These are phyloP conservation scores for Xerophyta viscosa DNA, from an alignment of 106 monocot genomes.

Conservation along the genomic window DNA sequence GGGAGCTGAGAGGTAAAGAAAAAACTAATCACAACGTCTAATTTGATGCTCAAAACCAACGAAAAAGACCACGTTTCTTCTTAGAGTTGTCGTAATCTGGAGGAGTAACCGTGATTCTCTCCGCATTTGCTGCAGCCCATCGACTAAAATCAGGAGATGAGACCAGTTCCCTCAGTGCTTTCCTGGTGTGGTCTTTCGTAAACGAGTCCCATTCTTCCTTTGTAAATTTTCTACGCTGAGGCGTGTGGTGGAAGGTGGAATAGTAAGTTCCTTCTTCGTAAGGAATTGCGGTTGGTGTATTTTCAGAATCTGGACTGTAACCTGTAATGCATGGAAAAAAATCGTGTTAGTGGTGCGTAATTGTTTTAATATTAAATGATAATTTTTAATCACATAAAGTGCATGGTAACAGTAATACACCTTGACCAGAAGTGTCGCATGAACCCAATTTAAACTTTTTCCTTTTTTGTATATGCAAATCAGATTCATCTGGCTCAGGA, in stretches of 20 bases:
- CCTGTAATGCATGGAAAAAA: too few species aligned
- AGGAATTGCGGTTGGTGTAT: slow-evolving; percentile 7
- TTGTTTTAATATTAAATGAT: too few species aligned
- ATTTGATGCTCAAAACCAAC: too few species aligned
- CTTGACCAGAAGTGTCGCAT: slow-evolving; percentile 18
- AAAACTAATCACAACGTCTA: too few species aligned
- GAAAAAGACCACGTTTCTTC: slow-evolving; percentile 17
- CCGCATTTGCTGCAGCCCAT: slow-evolving; percentile 65
- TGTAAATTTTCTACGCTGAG: slow-evolving; percentile 58
- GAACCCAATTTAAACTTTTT: too few species aligned
- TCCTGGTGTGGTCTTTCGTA: slow-evolving; percentile 60
- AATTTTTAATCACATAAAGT: neutral
- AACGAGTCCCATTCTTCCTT: slow-evolving; percentile 78
- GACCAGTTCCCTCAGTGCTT: slow-evolving; percentile 52
- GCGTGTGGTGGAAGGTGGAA: slow-evolving; percentile 68
- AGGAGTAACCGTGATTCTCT: slow-evolving; percentile 63
- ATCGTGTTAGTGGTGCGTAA: too few species aligned
- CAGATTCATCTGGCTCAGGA: slow-evolving; percentile 1
- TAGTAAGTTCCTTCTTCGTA: slow-evolving; percentile 28
- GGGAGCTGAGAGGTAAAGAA: too few species aligned
- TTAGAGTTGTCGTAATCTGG: neutral
- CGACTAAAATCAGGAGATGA: slow-evolving; percentile 72
- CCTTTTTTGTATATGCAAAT: neutral
- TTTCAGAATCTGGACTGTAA: slow-evolving; percentile 24
- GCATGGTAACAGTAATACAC: too few species aligned